A percentile compares a stretch with the other conserved stretches of the same genome.
These are phyloP conservation scores for Fusarium austroafricanum DNA, from an alignment of 2,329 filamentous ascomycete species.

Conservation along the genomic window DNA sequence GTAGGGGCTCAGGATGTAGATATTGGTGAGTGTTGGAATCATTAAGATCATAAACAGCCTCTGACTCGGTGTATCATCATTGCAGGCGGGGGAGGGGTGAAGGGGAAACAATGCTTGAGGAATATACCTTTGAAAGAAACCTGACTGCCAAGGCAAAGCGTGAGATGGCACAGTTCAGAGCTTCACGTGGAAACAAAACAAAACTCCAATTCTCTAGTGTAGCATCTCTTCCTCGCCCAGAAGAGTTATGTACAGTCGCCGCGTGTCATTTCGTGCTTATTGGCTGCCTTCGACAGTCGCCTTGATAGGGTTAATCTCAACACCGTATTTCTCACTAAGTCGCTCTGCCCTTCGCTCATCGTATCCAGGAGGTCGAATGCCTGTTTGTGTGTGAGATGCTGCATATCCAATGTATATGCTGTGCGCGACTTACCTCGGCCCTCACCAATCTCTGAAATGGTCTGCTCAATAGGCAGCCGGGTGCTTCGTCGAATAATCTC, in stretches of 20 bases:
- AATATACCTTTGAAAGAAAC: slow-evolving; percentile 44
- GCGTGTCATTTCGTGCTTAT: slow-evolving; percentile 44
- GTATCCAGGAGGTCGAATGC: slow-evolving; percentile 83
- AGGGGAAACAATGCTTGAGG: not conserved
- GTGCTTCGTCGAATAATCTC: slow-evolving; percentile 79
- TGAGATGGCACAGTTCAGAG: slow-evolving; percentile 43
- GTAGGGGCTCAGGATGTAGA: slow-evolving; percentile 33
- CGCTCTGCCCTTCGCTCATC: slow-evolving; percentile 84
- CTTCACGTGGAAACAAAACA: slow-evolving; percentile 47
- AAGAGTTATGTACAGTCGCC: slow-evolving; percentile 54
- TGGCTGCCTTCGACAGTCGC: slow-evolving; percentile 60
- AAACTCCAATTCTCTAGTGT: slow-evolving; percentile 57
- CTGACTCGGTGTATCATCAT: slow-evolving; percentile 59
- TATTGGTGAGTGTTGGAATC: slow-evolving; percentile 53
- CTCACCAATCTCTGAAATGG: slow-evolving; percentile 83
- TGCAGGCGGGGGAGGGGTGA: slow-evolving; percentile 22
- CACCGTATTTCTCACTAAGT: slow-evolving; percentile 87
- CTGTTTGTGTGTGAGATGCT: slow-evolving; percentile 58
- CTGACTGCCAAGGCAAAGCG: slow-evolving; percentile 29
- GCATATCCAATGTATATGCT: not conserved
- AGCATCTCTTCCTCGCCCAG: slow-evolving; percentile 51
- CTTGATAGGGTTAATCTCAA: slow-evolving; percentile 79
- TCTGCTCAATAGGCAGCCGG: slow-evolving; percentile 81
- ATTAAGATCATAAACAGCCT: slow-evolving; percentile 62
- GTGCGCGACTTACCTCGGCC: slow-evolving; percentile 75